phyloP scores from a whole-genome alignment of 352 stramenopile species.

The Globisporangium middletonii region DNA sequence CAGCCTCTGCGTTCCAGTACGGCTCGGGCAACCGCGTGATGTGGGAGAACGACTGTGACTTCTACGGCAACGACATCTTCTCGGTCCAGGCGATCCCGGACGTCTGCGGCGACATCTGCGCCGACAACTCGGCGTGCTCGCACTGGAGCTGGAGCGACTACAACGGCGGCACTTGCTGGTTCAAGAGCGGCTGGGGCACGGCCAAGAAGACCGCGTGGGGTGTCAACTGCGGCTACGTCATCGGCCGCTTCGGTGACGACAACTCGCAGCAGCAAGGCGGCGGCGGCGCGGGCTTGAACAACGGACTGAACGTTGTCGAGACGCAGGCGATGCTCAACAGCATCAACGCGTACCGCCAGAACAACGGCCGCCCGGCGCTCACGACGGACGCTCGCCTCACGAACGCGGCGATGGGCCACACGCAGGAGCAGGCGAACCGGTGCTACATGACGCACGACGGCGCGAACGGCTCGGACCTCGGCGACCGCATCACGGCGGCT shows the following conservation, averaged over 20 bases:
- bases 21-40: slow-evolving; percentile 12
- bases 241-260: slow-evolving; percentile 24
- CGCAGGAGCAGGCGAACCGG: slow-evolving; percentile 31
- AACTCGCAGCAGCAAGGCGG: slow-evolving; percentile 4
- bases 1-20: slow-evolving; percentile 3
- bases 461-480: slow-evolving; percentile 26
- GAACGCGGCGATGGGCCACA: slow-evolving; percentile 32
- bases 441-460: slow-evolving; percentile 44
- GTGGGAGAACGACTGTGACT: slow-evolving; percentile 18
- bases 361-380: slow-evolving; percentile 28
- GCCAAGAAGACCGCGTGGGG: slow-evolving; percentile 12
- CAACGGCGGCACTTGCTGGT: slow-evolving; percentile 54
- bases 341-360: slow-evolving; percentile 45
- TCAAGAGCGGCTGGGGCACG: slow-evolving; percentile 25
- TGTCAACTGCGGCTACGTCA: slow-evolving; percentile 33
- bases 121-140: slow-evolving; percentile 11
- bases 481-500: slow-evolving; percentile 27
- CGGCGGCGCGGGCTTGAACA: slow-evolving; percentile 12
- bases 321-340: slow-evolving; percentile 33
- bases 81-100: slow-evolving; percentile 10
- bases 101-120: slow-evolving; percentile 14
- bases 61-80: slow-evolving; percentile 15
- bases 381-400: slow-evolving; percentile 31
- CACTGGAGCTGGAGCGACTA: slow-evolving; percentile 47
- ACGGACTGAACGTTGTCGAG: slow-evolving; percentile 29